Evolutionary conservation across 1,284 basidiomycete species (phyloP), one percentile per base, ranked within the genome.

Genomic region (Irpex sp.): DNA sequence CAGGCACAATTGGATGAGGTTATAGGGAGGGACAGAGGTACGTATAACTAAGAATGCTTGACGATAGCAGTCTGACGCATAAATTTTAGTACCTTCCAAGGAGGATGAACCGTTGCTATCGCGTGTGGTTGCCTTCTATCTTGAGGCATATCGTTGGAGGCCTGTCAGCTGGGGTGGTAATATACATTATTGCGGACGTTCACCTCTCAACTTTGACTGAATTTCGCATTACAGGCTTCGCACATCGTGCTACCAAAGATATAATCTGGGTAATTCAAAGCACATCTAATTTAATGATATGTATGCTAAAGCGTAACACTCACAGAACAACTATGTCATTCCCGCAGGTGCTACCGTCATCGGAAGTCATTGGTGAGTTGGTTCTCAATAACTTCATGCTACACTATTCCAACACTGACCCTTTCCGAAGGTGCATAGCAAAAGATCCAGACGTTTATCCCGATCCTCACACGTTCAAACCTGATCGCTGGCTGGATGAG

Each of bases 1-100:
- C 87, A 87, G 66, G 78, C 82, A 3, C 85, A 90, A 68, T 70
- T 91, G 4, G 87, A 90, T 60, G 60, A 57, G 2, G 79, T 90
- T 1, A 73, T 89, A 17, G 87, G 87, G 0, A 72, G 70, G 33
- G 81, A 81, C 59, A 76, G 83, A 69, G 64, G 85, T 83, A 67
- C 53, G 79, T 70, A 36, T n/a, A 19, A 2, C n/a, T 51, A 19
- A 15, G 17, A 9, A 19, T 17, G 21, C 21, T 19, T 51, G 17
- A 51, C 46, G 17, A 37, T 6, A 43, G 15, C 39, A 9, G 15
- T 11, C 15, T 43, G 19, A 36, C 59, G 49, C 55, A 21, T 2
- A 47, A 35, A 37, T 50, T 54, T 8, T 64, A 83, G 83, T 80
- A 1, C 86, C 86, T 0, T 80, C 74, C 0, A 81, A 83, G 62